These are phyloP conservation scores for Pichia insulana DNA, from an alignment of 805 yeast species.

Conservation along the genomic window DNA sequence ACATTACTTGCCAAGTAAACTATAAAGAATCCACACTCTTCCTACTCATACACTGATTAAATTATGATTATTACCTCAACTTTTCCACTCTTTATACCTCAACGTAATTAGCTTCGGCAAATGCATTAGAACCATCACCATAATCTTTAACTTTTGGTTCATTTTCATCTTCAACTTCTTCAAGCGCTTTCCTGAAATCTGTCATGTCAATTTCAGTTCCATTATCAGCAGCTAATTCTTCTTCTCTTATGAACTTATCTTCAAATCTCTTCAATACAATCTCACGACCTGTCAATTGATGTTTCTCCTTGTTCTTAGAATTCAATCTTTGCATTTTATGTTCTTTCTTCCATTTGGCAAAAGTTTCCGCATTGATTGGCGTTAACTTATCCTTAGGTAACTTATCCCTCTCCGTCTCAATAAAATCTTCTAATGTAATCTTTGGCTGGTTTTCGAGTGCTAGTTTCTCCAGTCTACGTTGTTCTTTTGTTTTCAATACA, in stretches of 20 bases:
- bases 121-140: slow-evolving; percentile 53
- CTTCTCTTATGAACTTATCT: slow-evolving; percentile 47
- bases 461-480: slow-evolving; percentile 77
- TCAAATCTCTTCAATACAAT: slow-evolving; percentile 52
- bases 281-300: slow-evolving; percentile 54
- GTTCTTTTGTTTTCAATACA: slow-evolving; percentile 94
- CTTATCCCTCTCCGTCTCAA: slow-evolving; percentile 85
- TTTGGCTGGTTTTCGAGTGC: slow-evolving; percentile 80
- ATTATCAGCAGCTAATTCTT: slow-evolving; percentile 37
- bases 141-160: slow-evolving; percentile 54
- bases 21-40: slow-evolving; percentile 17
- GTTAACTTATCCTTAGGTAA: slow-evolving; percentile 69
- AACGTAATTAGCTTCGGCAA: slow-evolving; percentile 24
- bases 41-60: neutral
- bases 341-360: slow-evolving; percentile 72
- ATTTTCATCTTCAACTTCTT: slow-evolving; percentile 42
- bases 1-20: neutral
- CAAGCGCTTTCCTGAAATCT: slow-evolving; percentile 45
- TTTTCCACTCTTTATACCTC: neutral
- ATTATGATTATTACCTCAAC: neutral
- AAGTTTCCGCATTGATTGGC: slow-evolving; percentile 78
- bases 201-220: slow-evolving; percentile 51
- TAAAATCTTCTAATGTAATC: slow-evolving; percentile 90
- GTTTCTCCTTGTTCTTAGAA: slow-evolving; percentile 21
- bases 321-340: slow-evolving; percentile 51